phyloP scores from a whole-genome alignment of 352 stramenopile genomes.

The Globisporangium cederbergense region DNA sequence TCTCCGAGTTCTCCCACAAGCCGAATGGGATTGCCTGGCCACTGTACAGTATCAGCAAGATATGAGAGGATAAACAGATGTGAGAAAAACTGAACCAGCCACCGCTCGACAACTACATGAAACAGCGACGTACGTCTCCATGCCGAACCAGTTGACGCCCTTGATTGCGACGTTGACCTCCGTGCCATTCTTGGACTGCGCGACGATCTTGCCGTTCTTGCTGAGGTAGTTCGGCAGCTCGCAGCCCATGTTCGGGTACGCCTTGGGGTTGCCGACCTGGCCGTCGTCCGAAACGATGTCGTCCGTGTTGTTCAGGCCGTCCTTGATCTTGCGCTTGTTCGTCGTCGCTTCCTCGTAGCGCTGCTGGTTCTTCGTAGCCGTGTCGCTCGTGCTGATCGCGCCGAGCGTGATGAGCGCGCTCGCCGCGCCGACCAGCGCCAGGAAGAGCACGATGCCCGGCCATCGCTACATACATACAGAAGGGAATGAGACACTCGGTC shows the following conservation, averaged over 20 bases:
- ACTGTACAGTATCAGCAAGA: neutral
- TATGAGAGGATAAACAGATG: too few relatives aligned
- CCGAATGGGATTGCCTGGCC: conserved; percentile 56
- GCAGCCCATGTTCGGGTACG: conserved; percentile 30
- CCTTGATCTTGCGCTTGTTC: conserved; percentile 28
- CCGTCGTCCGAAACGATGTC: conserved; percentile 41
- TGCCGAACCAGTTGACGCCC: conserved; percentile 75
- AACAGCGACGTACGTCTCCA: conserved; percentile 43
- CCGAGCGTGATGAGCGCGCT: conserved; percentile 15
- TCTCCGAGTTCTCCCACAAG: conserved; percentile 67
- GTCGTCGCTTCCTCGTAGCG: conserved; percentile 15
- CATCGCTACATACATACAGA: conserved; percentile 7
- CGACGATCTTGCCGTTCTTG: conserved; percentile 24
- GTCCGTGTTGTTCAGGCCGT: conserved; percentile 22
- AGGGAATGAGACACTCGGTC: neutral
- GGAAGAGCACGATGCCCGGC: conserved; percentile 13
- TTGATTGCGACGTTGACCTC: conserved; percentile 55
- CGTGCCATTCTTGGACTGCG: conserved; percentile 37
- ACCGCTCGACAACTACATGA: neutral
- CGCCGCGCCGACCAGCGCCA: conserved; percentile 12
- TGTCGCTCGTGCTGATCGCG: conserved; percentile 8
- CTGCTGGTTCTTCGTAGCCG: conserved; percentile 9
- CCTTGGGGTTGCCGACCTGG: conserved; percentile 51
- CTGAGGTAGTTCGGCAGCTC: conserved; percentile 27
- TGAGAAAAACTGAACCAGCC: neutral